These are phyloP conservation scores for Comarum palustre DNA, from an alignment of 306 rosid genomes.

Conservation along the genomic window DNA sequence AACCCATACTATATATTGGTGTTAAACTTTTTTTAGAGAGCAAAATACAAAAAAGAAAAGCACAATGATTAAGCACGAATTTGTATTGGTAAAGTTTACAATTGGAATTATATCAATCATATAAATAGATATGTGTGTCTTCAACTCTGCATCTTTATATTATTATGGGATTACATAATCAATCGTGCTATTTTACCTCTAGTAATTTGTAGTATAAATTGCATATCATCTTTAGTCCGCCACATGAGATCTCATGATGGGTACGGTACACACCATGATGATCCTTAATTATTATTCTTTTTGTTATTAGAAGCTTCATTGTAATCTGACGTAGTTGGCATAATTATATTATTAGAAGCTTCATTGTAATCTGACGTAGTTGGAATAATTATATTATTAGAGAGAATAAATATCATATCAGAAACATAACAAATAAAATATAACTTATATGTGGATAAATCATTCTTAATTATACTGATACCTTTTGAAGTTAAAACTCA, in stretches of 20 bases:
- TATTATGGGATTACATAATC: slow-evolving; percentile 6
- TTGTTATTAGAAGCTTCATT: slow-evolving; percentile 39
- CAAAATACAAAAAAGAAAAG: too few species aligned
- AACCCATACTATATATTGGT: slow-evolving; percentile 31
- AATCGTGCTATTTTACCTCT: not conserved
- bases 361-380: slow-evolving; percentile 33
- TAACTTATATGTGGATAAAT: too few species aligned
- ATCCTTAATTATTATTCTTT: not conserved
- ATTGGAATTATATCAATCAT: slow-evolving; percentile 27
- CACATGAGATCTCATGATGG: slow-evolving; percentile 47
- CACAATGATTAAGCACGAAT: not conserved
- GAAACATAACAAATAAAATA: too few species aligned
- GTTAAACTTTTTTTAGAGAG: not conserved
- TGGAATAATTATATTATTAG: slow-evolving; percentile 19
- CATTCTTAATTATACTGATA: too few species aligned
- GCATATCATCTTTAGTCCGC: slow-evolving; percentile 31
- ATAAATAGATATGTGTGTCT: not conserved
- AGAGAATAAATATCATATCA: too few species aligned
- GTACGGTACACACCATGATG: slow-evolving; percentile 25
- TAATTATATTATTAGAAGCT: slow-evolving; percentile 30
- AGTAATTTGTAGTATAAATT: slow-evolving; percentile 23
- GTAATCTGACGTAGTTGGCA: slow-evolving; percentile 27
- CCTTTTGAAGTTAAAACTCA: too few species aligned
- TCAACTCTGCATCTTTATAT: not conserved
- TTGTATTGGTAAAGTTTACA: not conserved